These are phyloP conservation scores for Panus rudis DNA, from an alignment of 768 basidiomycete species.

Conservation along the genomic window DNA sequence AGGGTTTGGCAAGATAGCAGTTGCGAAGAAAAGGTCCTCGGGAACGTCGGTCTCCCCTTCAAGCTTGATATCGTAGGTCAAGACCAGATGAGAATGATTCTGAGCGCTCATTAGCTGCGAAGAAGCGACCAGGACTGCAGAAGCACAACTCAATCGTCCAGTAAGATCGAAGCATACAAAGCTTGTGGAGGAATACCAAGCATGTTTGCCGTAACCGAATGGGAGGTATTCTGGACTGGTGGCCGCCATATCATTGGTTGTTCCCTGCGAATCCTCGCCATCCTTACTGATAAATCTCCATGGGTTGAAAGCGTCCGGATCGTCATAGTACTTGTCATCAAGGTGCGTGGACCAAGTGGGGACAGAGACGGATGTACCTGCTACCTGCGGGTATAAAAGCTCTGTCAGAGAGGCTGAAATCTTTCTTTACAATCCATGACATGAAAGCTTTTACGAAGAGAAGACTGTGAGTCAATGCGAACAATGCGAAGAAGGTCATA, in stretches of 20 bases:
- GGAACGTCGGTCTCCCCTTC: too few species aligned
- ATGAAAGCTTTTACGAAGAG: conserved; percentile 15
- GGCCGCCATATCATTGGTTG: conserved; percentile 9
- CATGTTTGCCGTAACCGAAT: conserved; percentile 13
- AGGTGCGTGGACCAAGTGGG: conserved; percentile 25
- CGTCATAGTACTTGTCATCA: conserved; percentile 23
- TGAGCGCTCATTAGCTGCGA: conserved; percentile 1
- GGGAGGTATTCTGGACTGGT: conserved; percentile 8
- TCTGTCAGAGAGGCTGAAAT: conserved; percentile 39
- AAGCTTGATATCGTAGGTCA: conserved; percentile 2
- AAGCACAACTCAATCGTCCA: too few species aligned
- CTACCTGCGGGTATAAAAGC: conserved; percentile 33
- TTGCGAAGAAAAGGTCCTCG: too few species aligned
- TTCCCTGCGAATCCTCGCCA: conserved; percentile 13
- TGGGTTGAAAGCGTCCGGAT: conserved; percentile 33
- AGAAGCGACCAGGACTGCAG: conserved; percentile 3
- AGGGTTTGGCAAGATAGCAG: too few species aligned
- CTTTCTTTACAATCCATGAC: conserved; percentile 27
- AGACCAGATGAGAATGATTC: not conserved
- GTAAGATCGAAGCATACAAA: not conserved
- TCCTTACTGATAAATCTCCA: conserved; percentile 30
- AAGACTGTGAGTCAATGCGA: not conserved
- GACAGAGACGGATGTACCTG: conserved; percentile 26
- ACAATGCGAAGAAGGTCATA: not conserved
- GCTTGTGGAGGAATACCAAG: conserved; percentile 7